A percentile compares a stretch with the other conserved stretches of the same genome.
Evolutionary conservation across 768 basidiomycete species (phyloP).

Genomic region (Phanerodontia chrysosporium): DNA sequence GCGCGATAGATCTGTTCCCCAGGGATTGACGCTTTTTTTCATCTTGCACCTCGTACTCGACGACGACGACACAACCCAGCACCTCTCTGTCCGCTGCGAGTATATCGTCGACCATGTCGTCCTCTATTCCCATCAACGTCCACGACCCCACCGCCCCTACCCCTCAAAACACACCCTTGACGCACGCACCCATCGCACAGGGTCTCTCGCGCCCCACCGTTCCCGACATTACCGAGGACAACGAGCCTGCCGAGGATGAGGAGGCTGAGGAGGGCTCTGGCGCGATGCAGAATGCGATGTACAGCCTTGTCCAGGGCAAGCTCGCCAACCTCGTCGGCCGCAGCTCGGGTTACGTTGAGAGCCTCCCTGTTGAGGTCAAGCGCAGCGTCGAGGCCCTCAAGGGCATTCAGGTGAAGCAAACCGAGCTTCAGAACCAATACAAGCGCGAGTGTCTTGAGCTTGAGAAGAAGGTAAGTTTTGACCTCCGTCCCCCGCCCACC

Average conservation of each 20-base stretch:
- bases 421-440: constrained; percentile 88
- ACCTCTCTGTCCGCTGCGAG: background rate
- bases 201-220: constrained; percentile 85
- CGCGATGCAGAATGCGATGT: constrained; percentile 59
- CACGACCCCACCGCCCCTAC: constrained; percentile 80
- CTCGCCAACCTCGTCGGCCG: constrained; percentile 83
- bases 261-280: constrained; percentile 26
- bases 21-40: background rate
- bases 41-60: constrained; percentile 21
- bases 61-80: constrained; percentile 3
- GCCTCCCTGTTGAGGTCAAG: constrained; percentile 76
- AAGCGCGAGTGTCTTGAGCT: constrained; percentile 93
- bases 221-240: constrained; percentile 82
- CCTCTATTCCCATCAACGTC: constrained; percentile 57
- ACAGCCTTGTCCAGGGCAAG: constrained; percentile 84
- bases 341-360: constrained; percentile 94
- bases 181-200: constrained; percentile 71
- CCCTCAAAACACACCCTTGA: constrained; percentile 89
- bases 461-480: constrained; percentile 79
- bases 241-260: constrained; percentile 63
- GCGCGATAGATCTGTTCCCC: background rate
- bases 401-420: constrained; percentile 89
- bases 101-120: constrained; percentile 49
- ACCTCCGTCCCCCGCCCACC: background rate
- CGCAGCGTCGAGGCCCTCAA: constrained; percentile 87